Base-by-base conservation (phyloP, 2,329 filamentous ascomycete species). In the Stenocarpella maydis region DNA sequence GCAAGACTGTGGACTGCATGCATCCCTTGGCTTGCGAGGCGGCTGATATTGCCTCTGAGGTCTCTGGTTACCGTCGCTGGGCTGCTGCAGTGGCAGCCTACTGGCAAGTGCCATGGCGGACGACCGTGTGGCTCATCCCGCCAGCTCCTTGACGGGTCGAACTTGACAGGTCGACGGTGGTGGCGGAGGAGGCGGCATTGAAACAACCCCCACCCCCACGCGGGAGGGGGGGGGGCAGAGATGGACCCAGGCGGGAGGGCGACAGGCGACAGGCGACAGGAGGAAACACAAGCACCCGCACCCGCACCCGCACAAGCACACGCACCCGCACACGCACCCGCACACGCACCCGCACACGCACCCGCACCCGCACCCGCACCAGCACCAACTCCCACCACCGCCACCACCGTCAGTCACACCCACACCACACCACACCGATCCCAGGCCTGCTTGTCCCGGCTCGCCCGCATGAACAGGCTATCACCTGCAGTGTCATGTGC, bases 401-500 rank as follows among this genome's bases (percentile, higher is more conserved):
- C 43, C 47, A 50, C 49, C 21, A 28, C 24, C 49, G 6, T 6
- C 21, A 50, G 9, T 15, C 12, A 28, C 37, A 26, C 54, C 39
- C 31, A 4, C 34, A 28, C 19, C 54, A 61, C 55, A 31, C 41
- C 55, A 61, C 37, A 58, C 55, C 26, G 12, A 37, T 34, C 34
- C 5, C 34, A 61, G 24, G 41, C 58, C 37, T 63, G 58, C 58
- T 63, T 63, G 58, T 63, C 58, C 49, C 43, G 58, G 52, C 24
- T 37, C 41, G 37, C 58, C 58, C 43, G 58, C 58, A 63, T 63
- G 58, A 63, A 49, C 58, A 63, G 43, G 28, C 49, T 26, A 63
- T 63, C 58, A 63, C 58, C 58, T 63, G 58, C 58, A 63, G 58
- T 34, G 45, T 63, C 58, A 63, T 63, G 58, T 63, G 58, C 41